Evolutionary conservation across 2,329 filamentous ascomycete species (phyloP), one percentile per base, ranked within the genome.

Genomic region (Aureobasidium sp.): DNA sequence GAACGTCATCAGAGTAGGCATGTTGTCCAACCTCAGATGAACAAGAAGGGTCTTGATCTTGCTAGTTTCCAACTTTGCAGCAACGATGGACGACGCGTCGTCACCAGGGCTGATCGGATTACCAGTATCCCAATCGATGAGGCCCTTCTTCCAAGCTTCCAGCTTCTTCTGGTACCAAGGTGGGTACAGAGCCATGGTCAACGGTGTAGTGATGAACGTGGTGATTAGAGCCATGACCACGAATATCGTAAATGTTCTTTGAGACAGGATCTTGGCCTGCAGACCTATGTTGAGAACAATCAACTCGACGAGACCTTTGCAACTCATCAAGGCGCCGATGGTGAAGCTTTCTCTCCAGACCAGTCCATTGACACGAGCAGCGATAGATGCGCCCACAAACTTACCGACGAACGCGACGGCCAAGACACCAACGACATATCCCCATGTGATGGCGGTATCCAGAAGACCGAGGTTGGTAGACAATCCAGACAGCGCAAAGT

Each of bases 311-410:
- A 97, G 79, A 68, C 93, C 93, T 73, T 97, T 97, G 74, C 93
- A 97, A 74, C 90, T 95, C 93, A 97, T 97, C 67, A 96, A 75
- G 17, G 87, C 84, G 15, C 93, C 93, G 65, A 97, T 94, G 1
- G 90, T 84, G 33, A 95, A 83, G 61, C 88, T 92, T 72, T 97
- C 93, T 62, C 92, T 83, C 93, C 93, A 97, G 1, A 95, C 81
- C 54, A 96, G 78, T 27, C 88, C 90, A 67, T 84, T 89, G 3
- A 84, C 69, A 37, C 84, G 83, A 0, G 93, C 91, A 8, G 92
- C 90, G 1, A 95, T 61, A 0, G 90, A 86, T 19, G 90, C 91
- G 43, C 92, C 93, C 13, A 86, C 77, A 55, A 97, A 88, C 73
- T 97, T 97, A 51, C 87, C 90, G 23, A 84, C 76, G 69, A 96